Evolutionary conservation across 176 grass and related monocot species (phyloP).

Genomic region (Musa beccarii): DNA sequence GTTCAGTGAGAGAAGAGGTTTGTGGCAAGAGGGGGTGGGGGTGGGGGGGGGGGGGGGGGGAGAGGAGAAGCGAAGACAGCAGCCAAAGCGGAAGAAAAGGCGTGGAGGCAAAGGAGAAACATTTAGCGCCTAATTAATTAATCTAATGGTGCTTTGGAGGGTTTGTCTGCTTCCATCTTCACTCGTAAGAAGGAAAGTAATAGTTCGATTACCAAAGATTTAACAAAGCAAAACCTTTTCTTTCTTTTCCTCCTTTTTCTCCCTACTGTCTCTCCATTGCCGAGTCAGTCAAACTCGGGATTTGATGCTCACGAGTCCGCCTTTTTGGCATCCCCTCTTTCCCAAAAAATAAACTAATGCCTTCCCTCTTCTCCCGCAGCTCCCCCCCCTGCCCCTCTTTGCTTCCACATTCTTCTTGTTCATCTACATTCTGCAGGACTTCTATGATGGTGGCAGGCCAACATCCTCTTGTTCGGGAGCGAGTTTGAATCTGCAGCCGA

Average conservation of each 20-base stretch:
- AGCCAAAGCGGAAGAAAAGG: conserved; percentile 6
- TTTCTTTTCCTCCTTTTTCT: not conserved
- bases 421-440: too few species aligned
- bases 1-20: not conserved
- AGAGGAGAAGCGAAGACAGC: not conserved
- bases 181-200: not conserved
- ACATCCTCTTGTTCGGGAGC: too few species aligned
- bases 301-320: conserved; percentile 62
- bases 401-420: too few species aligned
- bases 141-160: not conserved
- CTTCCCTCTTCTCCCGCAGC: too few species aligned
- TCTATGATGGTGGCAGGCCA: too few species aligned
- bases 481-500: too few species aligned
- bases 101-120: not conserved
- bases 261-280: conserved; percentile 30
- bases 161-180: not conserved
- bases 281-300: conserved; percentile 57
- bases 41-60: not conserved
- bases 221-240: conserved; percentile 3
- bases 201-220: not conserved
- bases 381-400: too few species aligned
- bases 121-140: not conserved
- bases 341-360: not conserved
- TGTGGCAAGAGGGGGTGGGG: not conserved
- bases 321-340: conserved; percentile 27